Conservation (phyloP, 208 protist genomes). For the Endotrypanum monterogeii region DNA sequence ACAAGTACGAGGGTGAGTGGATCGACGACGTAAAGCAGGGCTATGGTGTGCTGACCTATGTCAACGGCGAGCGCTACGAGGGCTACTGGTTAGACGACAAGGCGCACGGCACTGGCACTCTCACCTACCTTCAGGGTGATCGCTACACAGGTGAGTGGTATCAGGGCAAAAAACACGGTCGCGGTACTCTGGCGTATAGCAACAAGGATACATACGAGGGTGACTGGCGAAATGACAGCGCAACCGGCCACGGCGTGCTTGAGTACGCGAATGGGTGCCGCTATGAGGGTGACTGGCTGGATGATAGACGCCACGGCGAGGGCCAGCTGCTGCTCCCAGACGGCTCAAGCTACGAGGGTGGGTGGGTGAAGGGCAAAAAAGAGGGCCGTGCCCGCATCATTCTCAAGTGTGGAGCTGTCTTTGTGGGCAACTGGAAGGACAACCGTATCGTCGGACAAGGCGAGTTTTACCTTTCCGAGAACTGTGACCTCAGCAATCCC, state of each 20-base stretch:
- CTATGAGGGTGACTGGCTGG: conserved; percentile 90
- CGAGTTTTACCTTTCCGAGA: conserved; percentile 86
- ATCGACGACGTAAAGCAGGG: conserved; percentile 92
- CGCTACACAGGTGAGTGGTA: conserved; percentile 92
- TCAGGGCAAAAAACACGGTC: conserved; percentile 90
- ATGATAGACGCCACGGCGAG: conserved; percentile 82
- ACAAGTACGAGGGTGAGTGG: conserved; percentile 96
- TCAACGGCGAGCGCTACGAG: conserved; percentile 89
- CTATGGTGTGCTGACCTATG: conserved; percentile 88
- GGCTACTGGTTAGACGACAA: conserved; percentile 92
- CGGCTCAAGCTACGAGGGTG: conserved; percentile 88
- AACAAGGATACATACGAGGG: conserved; percentile 93
- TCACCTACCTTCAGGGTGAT: conserved; percentile 92
- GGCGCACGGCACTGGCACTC: conserved; percentile 88
- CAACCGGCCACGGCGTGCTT: conserved; percentile 81
- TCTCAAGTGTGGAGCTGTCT: conserved; percentile 90
- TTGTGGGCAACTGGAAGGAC: conserved; percentile 89
- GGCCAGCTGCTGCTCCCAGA: conserved; percentile 82
- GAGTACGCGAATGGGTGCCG: conserved; percentile 91
- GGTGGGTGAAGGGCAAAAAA: conserved; percentile 86
- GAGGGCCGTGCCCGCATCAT: conserved; percentile 89
- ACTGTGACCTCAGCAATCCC: conserved; percentile 90
- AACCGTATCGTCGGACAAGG: conserved; percentile 87
- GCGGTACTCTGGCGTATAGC: conserved; percentile 87
- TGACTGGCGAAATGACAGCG: conserved; percentile 87